Percentiles rank a stretch among this genome's conserved stretches.
phyloP scores from a whole-genome alignment of 352 stramenopile species.

The Globisporangium ultimum region DNA sequence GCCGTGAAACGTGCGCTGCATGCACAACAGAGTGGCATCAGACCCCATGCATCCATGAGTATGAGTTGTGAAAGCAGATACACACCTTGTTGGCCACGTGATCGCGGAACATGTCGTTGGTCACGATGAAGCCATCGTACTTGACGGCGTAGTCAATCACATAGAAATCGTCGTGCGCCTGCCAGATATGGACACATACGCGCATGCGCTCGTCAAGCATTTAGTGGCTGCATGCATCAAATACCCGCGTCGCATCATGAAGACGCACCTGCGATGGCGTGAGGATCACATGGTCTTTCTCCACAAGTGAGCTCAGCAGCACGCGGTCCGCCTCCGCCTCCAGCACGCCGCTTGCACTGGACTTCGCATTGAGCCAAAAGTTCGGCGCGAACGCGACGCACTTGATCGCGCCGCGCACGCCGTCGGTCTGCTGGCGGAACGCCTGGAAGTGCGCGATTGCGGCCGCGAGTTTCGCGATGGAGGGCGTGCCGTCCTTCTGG shows the following conservation, averaged over 20 bases:
- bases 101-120: constrained; percentile 92
- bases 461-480: constrained; percentile 55
- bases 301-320: constrained; percentile 50
- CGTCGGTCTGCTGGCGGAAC: constrained; percentile 15
- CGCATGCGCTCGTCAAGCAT: neutral
- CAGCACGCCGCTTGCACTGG: constrained; percentile 34
- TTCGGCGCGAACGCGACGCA: constrained; percentile 79
- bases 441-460: constrained; percentile 65
- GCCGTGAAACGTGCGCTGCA: constrained; percentile 65
- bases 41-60: neutral
- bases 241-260: neutral
- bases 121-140: constrained; percentile 87
- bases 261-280: constrained; percentile 59
- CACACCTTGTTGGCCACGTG: constrained; percentile 63
- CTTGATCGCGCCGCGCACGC: constrained; percentile 32
- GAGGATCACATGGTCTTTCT: constrained; percentile 64
- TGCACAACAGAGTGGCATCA: neutral
- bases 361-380: constrained; percentile 78
- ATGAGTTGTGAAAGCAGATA: neutral
- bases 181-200: constrained; percentile 4
- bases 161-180: constrained; percentile 89
- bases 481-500: constrained; percentile 48
- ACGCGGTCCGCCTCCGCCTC: constrained; percentile 37
- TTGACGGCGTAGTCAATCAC: constrained; percentile 90
- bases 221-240: neutral